Percentiles rank a stretch among this genome's conserved stretches.
Evolutionary conservation across 2,329 filamentous ascomycete genomes (phyloP).

Genomic region (Cordyceps pruinosa): DNA sequence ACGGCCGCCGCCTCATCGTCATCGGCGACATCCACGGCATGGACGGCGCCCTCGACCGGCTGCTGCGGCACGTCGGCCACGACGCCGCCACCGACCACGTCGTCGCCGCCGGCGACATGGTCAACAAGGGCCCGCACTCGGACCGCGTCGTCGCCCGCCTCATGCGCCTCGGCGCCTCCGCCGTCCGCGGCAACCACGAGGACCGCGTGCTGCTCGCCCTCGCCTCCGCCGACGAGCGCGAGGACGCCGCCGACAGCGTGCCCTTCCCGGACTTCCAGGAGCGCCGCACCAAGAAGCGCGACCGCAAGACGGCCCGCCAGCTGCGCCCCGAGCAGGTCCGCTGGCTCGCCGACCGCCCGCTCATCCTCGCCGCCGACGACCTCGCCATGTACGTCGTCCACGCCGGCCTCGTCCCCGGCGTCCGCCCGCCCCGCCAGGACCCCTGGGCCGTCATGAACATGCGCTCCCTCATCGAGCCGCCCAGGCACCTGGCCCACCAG

Average conservation of each 20-base stretch:
- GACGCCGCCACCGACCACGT: slow-evolving; percentile 57
- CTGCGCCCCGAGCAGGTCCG: slow-evolving; percentile 51
- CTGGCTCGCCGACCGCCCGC: slow-evolving; percentile 65
- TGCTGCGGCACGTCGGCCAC: slow-evolving; percentile 64
- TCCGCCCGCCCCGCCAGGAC: slow-evolving; percentile 63
- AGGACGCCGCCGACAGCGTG: not conserved
- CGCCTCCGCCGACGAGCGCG: slow-evolving; percentile 13
- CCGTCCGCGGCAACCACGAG: slow-evolving; percentile 89
- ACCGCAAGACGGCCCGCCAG: slow-evolving; percentile 14
- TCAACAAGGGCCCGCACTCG: slow-evolving; percentile 84
- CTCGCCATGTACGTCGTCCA: slow-evolving; percentile 68
- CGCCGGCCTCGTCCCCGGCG: slow-evolving; percentile 72
- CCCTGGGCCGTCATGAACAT: slow-evolving; percentile 87
- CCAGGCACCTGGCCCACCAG: slow-evolving; percentile 31
- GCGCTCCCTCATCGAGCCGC: slow-evolving; percentile 60
- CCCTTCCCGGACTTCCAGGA: not conserved
- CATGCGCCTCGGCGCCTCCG: slow-evolving; percentile 66
- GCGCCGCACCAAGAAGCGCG: slow-evolving; percentile 1
- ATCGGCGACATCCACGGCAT: slow-evolving; percentile 94
- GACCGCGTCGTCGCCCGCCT: slow-evolving; percentile 69
- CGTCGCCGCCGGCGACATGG: slow-evolving; percentile 68
- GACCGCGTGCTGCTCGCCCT: slow-evolving; percentile 71
- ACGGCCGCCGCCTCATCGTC: slow-evolving; percentile 61
- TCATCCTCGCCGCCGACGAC: slow-evolving; percentile 68
- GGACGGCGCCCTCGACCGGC: slow-evolving; percentile 53